Conservation (phyloP, 2,329 filamentous ascomycete genomes). For the Golovinomyces cichoracearum region DNA sequence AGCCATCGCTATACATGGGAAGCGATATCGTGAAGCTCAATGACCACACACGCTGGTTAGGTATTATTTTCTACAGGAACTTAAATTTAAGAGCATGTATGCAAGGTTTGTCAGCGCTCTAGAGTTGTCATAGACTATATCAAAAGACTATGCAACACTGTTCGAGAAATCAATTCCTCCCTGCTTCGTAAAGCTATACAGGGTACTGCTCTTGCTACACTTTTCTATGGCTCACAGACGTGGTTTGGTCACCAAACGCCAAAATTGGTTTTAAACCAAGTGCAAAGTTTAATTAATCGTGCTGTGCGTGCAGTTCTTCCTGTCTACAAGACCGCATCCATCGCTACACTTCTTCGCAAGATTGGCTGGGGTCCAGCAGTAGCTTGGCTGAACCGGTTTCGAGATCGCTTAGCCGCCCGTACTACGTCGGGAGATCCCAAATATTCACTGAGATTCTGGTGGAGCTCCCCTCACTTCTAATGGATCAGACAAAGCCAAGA, state of each 20-base stretch:
- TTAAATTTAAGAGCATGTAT: background rate
- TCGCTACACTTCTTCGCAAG: background rate
- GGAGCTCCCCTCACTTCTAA: background rate
- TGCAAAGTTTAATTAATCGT: background rate
- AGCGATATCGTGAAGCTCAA: background rate
- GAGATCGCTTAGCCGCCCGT: background rate
- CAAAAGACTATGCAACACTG: background rate
- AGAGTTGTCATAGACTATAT: background rate
- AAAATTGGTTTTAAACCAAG: background rate
- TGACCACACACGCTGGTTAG: background rate
- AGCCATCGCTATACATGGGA: background rate
- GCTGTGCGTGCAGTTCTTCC: background rate
- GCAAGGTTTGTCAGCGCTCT: background rate
- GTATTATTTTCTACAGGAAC: background rate
- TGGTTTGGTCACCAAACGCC: background rate
- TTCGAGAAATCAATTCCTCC: background rate
- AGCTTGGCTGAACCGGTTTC: background rate
- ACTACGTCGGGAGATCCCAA: background rate
- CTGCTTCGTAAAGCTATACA: background rate
- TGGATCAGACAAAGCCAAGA: background rate
- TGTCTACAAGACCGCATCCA: background rate
- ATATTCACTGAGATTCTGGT: background rate
- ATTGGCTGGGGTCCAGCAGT: background rate
- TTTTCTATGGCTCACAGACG: background rate
- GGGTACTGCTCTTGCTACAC: background rate